Conservation (phyloP, 2,329 filamentous ascomycete genomes). For the Ophiostoma ips region DNA sequence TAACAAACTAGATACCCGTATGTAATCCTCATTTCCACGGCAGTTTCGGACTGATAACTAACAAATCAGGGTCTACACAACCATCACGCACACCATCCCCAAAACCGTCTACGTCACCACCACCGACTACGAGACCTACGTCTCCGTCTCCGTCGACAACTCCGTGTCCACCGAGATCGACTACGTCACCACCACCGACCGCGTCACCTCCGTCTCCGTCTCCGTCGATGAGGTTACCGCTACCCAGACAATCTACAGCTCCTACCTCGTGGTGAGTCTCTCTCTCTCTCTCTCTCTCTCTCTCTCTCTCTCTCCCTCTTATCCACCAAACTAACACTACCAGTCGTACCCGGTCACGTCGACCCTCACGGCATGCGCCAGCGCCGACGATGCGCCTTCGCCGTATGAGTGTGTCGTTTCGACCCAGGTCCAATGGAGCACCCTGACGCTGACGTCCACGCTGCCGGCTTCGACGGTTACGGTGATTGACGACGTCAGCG, state of each 20-base stretch:
- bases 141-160: conserved; percentile 1
- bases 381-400: neutral
- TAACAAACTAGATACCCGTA: neutral
- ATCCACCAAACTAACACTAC: neutral
- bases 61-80: neutral
- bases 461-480: conserved; percentile 10
- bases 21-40: neutral
- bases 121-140: neutral
- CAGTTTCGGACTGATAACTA: neutral
- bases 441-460: conserved; percentile 4
- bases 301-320: neutral
- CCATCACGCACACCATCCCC: neutral
- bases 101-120: conserved; percentile 1
- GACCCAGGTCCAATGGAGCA: conserved; percentile 2
- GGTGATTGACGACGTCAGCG: neutral
- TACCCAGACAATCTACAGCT: conserved; percentile 2
- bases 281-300: neutral
- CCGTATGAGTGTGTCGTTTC: conserved; percentile 3
- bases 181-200: conserved; percentile 1
- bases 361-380: neutral
- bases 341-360: conserved; percentile 5
- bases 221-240: neutral
- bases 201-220: neutral
- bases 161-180: conserved; percentile 2
- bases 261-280: conserved; percentile 1